A percentile compares a stretch with the other conserved stretches of the same genome.
Evolutionary conservation across 208 protist genomes (phyloP).

Genomic region (Trypanosoma congolense): DNA sequence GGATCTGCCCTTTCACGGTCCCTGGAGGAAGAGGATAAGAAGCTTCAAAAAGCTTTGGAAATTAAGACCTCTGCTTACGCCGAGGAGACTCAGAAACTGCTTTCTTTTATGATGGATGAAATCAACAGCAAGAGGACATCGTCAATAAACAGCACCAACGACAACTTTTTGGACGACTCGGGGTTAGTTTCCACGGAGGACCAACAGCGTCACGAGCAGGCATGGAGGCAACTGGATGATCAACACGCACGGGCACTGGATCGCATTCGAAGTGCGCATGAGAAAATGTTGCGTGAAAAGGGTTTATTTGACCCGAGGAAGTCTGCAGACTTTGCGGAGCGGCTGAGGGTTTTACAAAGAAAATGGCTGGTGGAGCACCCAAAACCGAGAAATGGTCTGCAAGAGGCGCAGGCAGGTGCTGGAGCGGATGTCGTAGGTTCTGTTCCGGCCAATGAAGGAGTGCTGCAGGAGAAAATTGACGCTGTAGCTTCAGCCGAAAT

Average conservation of each 20-base stretch:
- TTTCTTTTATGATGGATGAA: conserved; percentile 3
- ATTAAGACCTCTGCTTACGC: conserved; percentile 12
- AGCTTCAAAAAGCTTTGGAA: conserved; percentile 6
- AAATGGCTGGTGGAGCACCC: conserved; percentile 45
- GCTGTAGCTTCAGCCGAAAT: conserved; percentile 14
- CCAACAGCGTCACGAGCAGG: conserved; percentile 16
- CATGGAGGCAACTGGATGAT: conserved; percentile 42
- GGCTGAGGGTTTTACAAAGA: conserved; percentile 30
- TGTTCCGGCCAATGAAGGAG: conserved; percentile 33
- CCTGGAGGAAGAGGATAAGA: conserved; percentile 12
- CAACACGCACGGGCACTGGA: conserved; percentile 44
- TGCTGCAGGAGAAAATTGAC: conserved; percentile 26
- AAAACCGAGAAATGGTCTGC: not conserved
- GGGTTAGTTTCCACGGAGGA: conserved; percentile 9
- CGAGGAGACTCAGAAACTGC: conserved; percentile 18
- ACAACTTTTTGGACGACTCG: not conserved
- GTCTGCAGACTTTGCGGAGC: conserved; percentile 24
- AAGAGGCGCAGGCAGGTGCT: conserved; percentile 23
- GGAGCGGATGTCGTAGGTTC: not conserved
- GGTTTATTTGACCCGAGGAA: conserved; percentile 33
- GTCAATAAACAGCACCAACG: not conserved
- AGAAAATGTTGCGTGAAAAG: conserved; percentile 24
- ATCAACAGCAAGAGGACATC: not conserved
- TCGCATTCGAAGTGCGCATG: conserved; percentile 32
- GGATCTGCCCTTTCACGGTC: not conserved